Base-by-base conservation (phyloP, 2,329 filamentous ascomycete species). In the Ophiostoma pallidulum region DNA sequence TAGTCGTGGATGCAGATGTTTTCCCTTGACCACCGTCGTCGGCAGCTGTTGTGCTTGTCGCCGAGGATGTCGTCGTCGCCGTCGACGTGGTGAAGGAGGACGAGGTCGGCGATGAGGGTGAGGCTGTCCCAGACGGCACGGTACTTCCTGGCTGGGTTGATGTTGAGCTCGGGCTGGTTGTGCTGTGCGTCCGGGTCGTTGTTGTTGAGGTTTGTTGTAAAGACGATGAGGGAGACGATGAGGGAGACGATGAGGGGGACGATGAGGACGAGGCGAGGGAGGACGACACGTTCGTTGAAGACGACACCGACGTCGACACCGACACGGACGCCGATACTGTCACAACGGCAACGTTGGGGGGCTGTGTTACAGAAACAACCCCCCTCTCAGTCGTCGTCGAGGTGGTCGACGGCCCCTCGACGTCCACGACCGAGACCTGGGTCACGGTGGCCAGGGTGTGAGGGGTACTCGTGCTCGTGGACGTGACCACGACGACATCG, bases 371-470 rank as follows among this genome's bases (percentile, higher is more conserved):
- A 28, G 40, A 20, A 9, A 48, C 52, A 18, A 49, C 45, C 13
- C 43, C 49, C 16, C 35, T 53, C 20, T 50, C 49, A 8, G 42
- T 47, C 10, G 48, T 41, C 10, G 47, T 48, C 8, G 51, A 46
- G 4, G 48, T 36, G 38, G 29, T 32, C 7, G 45, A 24, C 7
- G 42, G 18, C n/a, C 54, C 46, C 14, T 50, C 33, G 19, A 57
- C 48, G 38, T 57, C 51, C 12, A 56, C 53, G 20, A 57, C 46
- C 4, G 59, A 58, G 24, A 59, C 47, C 6, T 56, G 47, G 14
- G 58, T 58, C 22, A 58, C 49, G 14, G 58, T 56, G 19, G 53
- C 36, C 10, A 39, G 24, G 45, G 29, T 53, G 41, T 28, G 9
- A 7, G 49, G 40, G 14, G 33, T 29, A 4, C 8, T 42, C 4